phyloP scores from a whole-genome alignment of 2,329 filamentous ascomycete species.

The Rugonectria rugulosa region DNA sequence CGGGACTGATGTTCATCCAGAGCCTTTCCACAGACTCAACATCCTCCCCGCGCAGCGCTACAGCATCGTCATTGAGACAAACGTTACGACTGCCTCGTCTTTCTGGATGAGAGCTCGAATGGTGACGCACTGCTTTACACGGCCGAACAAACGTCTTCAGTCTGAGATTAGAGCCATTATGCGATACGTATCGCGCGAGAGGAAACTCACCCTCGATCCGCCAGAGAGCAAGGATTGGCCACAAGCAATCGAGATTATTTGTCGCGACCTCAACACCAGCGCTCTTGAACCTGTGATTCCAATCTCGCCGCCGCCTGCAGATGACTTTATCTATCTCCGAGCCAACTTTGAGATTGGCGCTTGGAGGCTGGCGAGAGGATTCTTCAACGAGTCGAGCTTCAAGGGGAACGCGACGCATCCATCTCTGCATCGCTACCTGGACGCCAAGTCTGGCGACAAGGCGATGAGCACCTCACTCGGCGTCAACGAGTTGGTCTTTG shows the following conservation, averaged over 20 bases:
- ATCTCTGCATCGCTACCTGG: slow-evolving; percentile 46
- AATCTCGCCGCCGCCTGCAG: slow-evolving; percentile 47
- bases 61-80: slow-evolving; percentile 69
- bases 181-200: slow-evolving; percentile 32
- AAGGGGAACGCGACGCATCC: slow-evolving; percentile 47
- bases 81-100: slow-evolving; percentile 58
- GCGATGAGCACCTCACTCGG: slow-evolving; percentile 27
- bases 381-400: slow-evolving; percentile 62
- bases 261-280: slow-evolving; percentile 61
- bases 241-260: slow-evolving; percentile 56
- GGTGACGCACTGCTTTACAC: slow-evolving; percentile 49
- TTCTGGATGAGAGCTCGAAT: slow-evolving; percentile 70
- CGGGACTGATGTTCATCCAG: slow-evolving; percentile 70
- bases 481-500: slow-evolving; percentile 42
- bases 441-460: slow-evolving; percentile 26
- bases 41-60: slow-evolving; percentile 76
- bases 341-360: slow-evolving; percentile 64
- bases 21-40: slow-evolving; percentile 66
- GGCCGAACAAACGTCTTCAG: slow-evolving; percentile 40
- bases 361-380: slow-evolving; percentile 61
- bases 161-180: slow-evolving; percentile 43
- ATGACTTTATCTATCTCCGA: slow-evolving; percentile 54
- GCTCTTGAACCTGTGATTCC: slow-evolving; percentile 50
- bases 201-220: not conserved
- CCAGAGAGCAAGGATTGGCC: slow-evolving; percentile 57